Percentiles rank a stretch among this genome's conserved stretches.
These are phyloP conservation scores for Rhodamnia rubescens DNA, from an alignment of 345 rosid species.

Conservation along the genomic window DNA sequence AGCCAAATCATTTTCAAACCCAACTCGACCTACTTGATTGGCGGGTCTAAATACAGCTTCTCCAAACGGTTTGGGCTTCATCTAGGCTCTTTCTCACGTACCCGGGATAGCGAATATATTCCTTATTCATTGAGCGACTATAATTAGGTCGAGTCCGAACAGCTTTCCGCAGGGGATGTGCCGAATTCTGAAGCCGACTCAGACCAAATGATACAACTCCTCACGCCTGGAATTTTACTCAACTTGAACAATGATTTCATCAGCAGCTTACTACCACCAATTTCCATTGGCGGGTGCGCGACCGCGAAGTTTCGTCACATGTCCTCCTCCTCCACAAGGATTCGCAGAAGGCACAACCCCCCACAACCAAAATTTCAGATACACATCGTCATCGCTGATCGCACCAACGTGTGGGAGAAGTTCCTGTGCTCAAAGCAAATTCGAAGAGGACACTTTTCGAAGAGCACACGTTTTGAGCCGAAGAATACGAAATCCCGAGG, in stretches of 20 bases:
- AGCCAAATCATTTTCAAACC: neutral
- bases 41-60: neutral
- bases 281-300: neutral
- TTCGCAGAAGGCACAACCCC: no score
- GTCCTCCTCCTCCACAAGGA: neutral
- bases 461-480: no score
- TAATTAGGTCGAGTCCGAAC: neutral
- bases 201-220: neutral
- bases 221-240: neutral
- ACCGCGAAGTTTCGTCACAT: neutral
- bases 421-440: neutral
- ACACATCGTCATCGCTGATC: neutral
- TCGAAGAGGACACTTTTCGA: no score
- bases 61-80: neutral
- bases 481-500: no score
- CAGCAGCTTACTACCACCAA: neutral
- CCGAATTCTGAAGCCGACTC: neutral
- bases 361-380: no score
- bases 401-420: neutral
- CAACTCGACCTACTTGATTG: neutral
- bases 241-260: neutral
- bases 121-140: neutral
- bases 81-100: neutral
- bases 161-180: neutral
- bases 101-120: neutral